Evolutionary conservation across 1,139 yeast species (phyloP), one percentile per base, ranked within the genome.

Genomic region (Geotrichum cucujoidarum): DNA sequence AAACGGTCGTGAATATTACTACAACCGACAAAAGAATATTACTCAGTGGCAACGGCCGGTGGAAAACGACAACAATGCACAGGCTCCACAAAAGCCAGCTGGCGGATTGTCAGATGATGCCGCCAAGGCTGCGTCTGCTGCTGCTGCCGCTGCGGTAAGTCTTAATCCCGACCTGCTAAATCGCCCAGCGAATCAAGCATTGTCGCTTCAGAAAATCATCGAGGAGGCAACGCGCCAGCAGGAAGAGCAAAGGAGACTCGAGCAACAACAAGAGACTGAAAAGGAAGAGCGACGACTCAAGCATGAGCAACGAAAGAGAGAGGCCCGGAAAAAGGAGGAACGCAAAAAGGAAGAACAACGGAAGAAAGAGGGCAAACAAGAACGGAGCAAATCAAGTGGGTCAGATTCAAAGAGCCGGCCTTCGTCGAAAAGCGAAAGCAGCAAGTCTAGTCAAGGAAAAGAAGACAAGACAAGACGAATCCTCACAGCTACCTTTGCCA

Each of bases 31-130:
- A 14, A 64, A 69, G 35, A 70, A 72, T 38, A 57, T 68, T 16
- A 74, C 81, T 1, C 74, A 74, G 44, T 83, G 92, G 90, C 81
- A 77, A 13, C 67, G 67, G 45, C 89, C 43, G 2, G 29, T 14
- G 8, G 37, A 32, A 22, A 37, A 32, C 29, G 16, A 32, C 18
- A 27, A 20, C 29, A 32, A 38, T 11, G 35, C 6, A 10, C 27
- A 24, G 27, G 27, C 27, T n/a, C n/a, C n/a, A 24, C 27, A 24
- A 10, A 6, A 6, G 10, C 8, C 27, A 24, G 6, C 10, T 6
- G 27, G 27, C 6, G 8, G 27, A 10, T 10, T 24, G 10, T 10
- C 27, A 32, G 45, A 42, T 27, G 37, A 32, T 58, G 32, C 40
- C 39, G 51, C 47, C 45, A 55, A 57, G 64, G 55, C 55, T 51